Percentiles rank a stretch among this genome's conserved stretches.
Conservation (phyloP, 306 rosid genomes). For the Quercus engelmannii region DNA sequence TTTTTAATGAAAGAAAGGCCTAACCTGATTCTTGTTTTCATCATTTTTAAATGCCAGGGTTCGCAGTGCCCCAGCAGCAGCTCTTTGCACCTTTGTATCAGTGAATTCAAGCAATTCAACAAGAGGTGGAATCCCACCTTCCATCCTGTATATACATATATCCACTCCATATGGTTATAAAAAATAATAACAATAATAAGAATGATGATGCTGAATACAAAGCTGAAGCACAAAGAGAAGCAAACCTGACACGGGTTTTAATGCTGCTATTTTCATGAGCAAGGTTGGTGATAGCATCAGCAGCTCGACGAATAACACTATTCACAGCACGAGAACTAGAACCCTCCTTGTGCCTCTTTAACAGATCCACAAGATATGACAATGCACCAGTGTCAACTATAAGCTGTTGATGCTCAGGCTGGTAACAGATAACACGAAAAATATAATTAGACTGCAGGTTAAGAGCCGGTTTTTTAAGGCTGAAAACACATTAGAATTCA, state of each 20-base stretch:
- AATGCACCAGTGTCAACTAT: slow-evolving; percentile 88
- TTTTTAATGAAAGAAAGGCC: slow-evolving; percentile 5
- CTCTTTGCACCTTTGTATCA: slow-evolving; percentile 95
- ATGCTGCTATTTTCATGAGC: slow-evolving; percentile 97
- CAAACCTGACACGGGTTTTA: slow-evolving; percentile 94
- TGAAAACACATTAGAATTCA: not conserved
- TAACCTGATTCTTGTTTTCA: slow-evolving; percentile 92
- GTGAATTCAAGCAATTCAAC: slow-evolving; percentile 85
- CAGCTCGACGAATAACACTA: slow-evolving; percentile 96
- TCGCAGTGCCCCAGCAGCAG: slow-evolving; percentile 96
- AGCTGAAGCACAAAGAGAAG: slow-evolving; percentile 10
- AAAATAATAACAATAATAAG: not conserved
- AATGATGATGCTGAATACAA: not conserved
- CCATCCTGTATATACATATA: slow-evolving; percentile 57
- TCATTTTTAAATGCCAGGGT: slow-evolving; percentile 95
- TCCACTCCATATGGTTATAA: slow-evolving; percentile 19
- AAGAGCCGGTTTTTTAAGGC: not conserved
- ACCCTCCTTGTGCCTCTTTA: slow-evolving; percentile 70
- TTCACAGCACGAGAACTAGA: slow-evolving; percentile 63
- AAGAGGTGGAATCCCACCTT: slow-evolving; percentile 98
- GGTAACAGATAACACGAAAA: slow-evolving; percentile 33
- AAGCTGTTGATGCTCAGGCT: slow-evolving; percentile 98
- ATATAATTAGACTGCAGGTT: not conserved
- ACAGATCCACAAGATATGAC: slow-evolving; percentile 72
- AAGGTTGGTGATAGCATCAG: slow-evolving; percentile 97